phyloP scores from a whole-genome alignment of 2,329 filamentous ascomycete genomes.

The Aspergillus transmontanensis region DNA sequence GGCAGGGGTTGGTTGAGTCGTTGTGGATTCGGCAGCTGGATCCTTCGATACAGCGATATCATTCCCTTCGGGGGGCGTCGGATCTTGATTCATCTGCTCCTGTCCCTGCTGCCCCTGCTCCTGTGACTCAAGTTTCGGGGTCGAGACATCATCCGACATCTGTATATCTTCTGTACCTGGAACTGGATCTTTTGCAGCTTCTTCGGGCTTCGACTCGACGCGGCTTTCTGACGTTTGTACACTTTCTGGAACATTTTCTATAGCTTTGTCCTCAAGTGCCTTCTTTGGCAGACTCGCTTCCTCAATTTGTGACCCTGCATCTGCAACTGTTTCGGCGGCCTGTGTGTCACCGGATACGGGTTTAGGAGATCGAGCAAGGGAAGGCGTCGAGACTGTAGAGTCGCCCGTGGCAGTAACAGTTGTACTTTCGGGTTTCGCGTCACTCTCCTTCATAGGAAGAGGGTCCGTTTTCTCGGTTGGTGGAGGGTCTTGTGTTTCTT shows the following conservation, averaged over 20 bases:
- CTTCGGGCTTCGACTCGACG: background rate
- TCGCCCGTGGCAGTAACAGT: constrained; percentile 1
- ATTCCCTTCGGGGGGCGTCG: background rate
- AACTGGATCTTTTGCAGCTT: background rate
- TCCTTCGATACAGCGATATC: background rate
- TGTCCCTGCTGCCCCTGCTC: constrained; percentile 3
- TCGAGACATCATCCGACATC: constrained; percentile 1
- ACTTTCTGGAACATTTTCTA: background rate
- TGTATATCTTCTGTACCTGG: background rate
- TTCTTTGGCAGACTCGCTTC: background rate
- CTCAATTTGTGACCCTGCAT: background rate
- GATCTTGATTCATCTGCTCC: constrained; percentile 1
- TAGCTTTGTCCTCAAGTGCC: background rate
- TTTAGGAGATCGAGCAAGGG: constrained; percentile 9
- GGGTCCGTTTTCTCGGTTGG: constrained; percentile 7
- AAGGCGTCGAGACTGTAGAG: background rate
- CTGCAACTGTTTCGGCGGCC: background rate
- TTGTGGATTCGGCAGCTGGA: background rate
- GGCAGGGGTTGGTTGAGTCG: background rate
- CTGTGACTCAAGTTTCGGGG: constrained; percentile 3
- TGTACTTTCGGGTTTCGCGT: constrained; percentile 7
- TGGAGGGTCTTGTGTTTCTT: constrained; percentile 10
- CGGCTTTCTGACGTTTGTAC: background rate
- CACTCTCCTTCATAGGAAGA: constrained; percentile 2
- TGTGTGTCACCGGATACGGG: background rate